Conservation (phyloP, 2,329 filamentous ascomycete genomes). For the Penicillium glabrum region DNA sequence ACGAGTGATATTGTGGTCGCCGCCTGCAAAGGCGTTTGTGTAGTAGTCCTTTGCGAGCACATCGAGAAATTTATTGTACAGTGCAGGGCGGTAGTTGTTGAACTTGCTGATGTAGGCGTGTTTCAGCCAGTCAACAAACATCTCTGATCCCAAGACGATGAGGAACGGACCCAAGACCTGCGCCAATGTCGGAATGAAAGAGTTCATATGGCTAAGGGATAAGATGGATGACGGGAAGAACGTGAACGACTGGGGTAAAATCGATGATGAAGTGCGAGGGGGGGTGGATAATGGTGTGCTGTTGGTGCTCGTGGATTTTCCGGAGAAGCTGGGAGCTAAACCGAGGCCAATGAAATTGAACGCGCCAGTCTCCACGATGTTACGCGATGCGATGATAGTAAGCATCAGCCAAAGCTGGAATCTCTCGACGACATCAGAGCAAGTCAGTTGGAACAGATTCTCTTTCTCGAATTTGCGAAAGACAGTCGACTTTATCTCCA, state of each 20-base stretch:
- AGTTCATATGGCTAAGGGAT: conserved; percentile 44
- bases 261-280: conserved; percentile 60
- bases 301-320: conserved; percentile 35
- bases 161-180: conserved; percentile 92
- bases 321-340: conserved; percentile 29
- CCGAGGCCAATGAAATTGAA: conserved; percentile 57
- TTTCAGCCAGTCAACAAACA: conserved; percentile 95
- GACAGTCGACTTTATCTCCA: conserved; percentile 97
- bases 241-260: conserved; percentile 87
- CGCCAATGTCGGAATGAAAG: conserved; percentile 52
- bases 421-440: conserved; percentile 92
- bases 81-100: conserved; percentile 89
- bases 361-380: conserved; percentile 92
- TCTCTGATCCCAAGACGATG: conserved; percentile 91
- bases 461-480: conserved; percentile 99
- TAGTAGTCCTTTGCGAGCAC: conserved; percentile 98
- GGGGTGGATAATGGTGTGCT: conserved; percentile 59
- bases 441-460: conserved; percentile 93
- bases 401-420: conserved; percentile 99
- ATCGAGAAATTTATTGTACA: conserved; percentile 88
- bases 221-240: conserved; percentile 62
- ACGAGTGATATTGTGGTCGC: conserved; percentile 83
- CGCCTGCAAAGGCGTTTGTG: conserved; percentile 75
- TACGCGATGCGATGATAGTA: conserved; percentile 91
- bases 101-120: conserved; percentile 98